phyloP scores from a whole-genome alignment of 768 basidiomycete genomes.

The Podaxis rugospora region DNA sequence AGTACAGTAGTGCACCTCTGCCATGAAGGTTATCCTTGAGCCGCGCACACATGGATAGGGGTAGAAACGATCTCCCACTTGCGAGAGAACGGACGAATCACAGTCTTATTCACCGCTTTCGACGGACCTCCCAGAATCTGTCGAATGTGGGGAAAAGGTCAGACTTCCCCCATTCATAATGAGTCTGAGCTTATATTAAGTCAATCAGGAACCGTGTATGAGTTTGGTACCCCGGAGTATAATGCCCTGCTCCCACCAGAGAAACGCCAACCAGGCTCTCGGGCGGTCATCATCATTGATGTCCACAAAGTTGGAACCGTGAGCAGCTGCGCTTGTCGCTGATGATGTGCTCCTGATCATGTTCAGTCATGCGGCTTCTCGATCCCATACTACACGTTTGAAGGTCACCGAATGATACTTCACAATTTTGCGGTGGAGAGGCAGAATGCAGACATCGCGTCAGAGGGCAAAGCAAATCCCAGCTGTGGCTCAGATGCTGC shows the following conservation, averaged over 20 bases:
- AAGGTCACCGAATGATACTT: conserved; percentile 43
- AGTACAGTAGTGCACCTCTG: conserved; percentile 15
- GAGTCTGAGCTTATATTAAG: neutral
- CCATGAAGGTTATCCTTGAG: neutral
- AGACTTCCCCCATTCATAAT: neutral
- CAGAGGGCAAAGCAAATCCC: conserved; percentile 10
- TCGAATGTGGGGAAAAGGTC: conserved; percentile 58
- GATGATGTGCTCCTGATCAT: neutral
- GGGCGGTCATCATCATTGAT: conserved; percentile 50
- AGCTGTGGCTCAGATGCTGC: neutral
- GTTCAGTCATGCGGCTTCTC: conserved; percentile 56
- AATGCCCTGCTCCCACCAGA: conserved; percentile 39
- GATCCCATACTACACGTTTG: conserved; percentile 50
- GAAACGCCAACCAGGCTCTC: conserved; percentile 46
- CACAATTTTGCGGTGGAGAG: conserved; percentile 29
- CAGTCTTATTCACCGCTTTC: conserved; percentile 58
- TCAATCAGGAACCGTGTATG: conserved; percentile 44
- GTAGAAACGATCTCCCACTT: conserved; percentile 58
- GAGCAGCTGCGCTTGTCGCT: conserved; percentile 11
- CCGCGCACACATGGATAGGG: conserved; percentile 25
- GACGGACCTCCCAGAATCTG: conserved; percentile 54
- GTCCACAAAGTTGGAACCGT: conserved; percentile 48
- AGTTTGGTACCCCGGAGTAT: conserved; percentile 55
- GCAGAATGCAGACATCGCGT: conserved; percentile 33
- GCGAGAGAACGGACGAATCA: conserved; percentile 60